Conservation (phyloP, 2,329 filamentous ascomycete genomes). For the Botrytis porri region DNA sequence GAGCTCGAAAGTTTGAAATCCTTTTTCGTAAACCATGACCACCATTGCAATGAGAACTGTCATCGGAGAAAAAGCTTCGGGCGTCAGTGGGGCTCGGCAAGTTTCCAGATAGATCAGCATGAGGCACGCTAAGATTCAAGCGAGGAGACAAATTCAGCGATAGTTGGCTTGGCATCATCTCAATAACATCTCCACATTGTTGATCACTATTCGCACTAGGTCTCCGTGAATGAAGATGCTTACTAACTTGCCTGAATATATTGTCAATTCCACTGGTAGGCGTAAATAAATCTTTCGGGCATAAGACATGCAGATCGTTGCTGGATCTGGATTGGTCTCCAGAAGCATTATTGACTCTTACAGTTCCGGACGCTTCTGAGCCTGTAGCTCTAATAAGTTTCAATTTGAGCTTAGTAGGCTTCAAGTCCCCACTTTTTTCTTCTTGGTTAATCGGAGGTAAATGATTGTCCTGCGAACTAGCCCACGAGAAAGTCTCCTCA, state of each 20-base stretch:
- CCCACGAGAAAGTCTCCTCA: conserved; percentile 31
- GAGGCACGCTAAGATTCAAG: conserved; percentile 15
- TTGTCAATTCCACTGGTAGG: conserved; percentile 32
- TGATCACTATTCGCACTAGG: conserved; percentile 28
- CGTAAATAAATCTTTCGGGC: conserved; percentile 37
- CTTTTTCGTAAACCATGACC: conserved; percentile 31
- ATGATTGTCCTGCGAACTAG: conserved; percentile 21
- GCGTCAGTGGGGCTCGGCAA: conserved; percentile 32
- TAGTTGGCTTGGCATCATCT: conserved; percentile 11
- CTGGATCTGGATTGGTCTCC: conserved; percentile 25
- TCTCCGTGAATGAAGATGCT: conserved; percentile 32
- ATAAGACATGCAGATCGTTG: conserved; percentile 32
- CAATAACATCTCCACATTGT: conserved; percentile 15
- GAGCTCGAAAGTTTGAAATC: conserved; percentile 33
- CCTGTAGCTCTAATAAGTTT: conserved; percentile 35
- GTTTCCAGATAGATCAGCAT: conserved; percentile 21
- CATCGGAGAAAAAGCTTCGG: conserved; percentile 41
- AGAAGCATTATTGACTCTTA: conserved; percentile 32
- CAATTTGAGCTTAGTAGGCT: conserved; percentile 33
- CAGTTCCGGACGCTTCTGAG: conserved; percentile 32
- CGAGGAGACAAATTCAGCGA: conserved; percentile 18
- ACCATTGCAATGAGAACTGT: conserved; percentile 37
- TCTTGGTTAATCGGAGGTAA: conserved; percentile 15
- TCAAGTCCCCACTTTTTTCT: conserved; percentile 17
- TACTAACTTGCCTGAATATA: conserved; percentile 36